These are phyloP conservation scores for Clarireedia sp. DNA, from an alignment of 2,329 filamentous ascomycete genomes.

Conservation along the genomic window DNA sequence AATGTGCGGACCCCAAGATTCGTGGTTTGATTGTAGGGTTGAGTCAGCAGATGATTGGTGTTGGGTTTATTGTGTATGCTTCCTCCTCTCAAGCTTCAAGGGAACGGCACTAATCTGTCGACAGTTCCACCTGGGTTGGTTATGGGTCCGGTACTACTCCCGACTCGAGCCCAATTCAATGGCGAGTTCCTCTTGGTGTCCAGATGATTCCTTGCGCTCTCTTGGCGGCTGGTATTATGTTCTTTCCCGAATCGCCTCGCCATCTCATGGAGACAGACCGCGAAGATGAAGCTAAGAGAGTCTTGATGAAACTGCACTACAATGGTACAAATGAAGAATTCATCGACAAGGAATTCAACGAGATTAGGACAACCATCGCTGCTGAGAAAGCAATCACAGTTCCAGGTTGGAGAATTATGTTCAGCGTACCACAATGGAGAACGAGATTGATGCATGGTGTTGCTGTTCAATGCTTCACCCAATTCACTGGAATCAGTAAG, in stretches of 20 bases:
- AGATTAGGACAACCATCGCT: constrained; percentile 54
- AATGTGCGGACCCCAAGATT: constrained; percentile 55
- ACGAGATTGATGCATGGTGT: constrained; percentile 54
- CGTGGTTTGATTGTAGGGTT: constrained; percentile 52
- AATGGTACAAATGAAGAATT: constrained; percentile 55
- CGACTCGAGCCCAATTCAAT: constrained; percentile 17
- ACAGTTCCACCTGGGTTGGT: constrained; percentile 50
- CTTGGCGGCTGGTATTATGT: constrained; percentile 55
- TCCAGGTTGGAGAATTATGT: constrained; percentile 48
- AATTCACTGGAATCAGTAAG: constrained; percentile 49
- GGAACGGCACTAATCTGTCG: neutral
- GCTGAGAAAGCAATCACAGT: constrained; percentile 48
- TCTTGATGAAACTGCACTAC: constrained; percentile 61
- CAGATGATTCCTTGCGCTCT: constrained; percentile 59
- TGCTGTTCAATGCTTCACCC: constrained; percentile 56
- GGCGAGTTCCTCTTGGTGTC: constrained; percentile 32
- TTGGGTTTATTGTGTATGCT: constrained; percentile 39
- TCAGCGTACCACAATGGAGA: constrained; percentile 50
- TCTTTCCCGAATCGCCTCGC: constrained; percentile 63
- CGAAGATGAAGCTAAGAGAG: constrained; percentile 55
- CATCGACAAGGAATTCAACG: constrained; percentile 48
- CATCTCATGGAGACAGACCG: constrained; percentile 70
- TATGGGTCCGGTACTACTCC: constrained; percentile 36
- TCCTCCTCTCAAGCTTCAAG: neutral
- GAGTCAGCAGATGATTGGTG: constrained; percentile 59